Evolutionary conservation across 306 rosid genomes (phyloP).

Genomic region (Prunus kanzakura): DNA sequence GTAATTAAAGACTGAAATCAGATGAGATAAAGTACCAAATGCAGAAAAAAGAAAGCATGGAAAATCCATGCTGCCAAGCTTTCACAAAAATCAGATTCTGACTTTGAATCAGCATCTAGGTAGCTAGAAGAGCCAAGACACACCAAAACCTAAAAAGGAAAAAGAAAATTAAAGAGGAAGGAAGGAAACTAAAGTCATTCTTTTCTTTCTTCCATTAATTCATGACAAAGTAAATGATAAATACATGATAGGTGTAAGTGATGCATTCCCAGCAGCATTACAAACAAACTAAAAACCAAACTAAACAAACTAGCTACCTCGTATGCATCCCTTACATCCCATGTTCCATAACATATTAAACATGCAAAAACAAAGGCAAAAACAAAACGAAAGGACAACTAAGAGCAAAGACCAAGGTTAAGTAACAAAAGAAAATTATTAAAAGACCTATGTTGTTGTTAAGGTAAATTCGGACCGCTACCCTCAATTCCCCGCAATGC

Average conservation of each 20-base stretch:
- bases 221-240: constrained; percentile 33
- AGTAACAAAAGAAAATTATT: constrained; percentile 24
- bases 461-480: constrained; percentile 93
- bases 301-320: constrained; percentile 53
- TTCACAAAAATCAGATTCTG: constrained; percentile 13
- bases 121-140: constrained; percentile 19
- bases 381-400: background rate
- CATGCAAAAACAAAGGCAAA: background rate
- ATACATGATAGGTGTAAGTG: constrained; percentile 87
- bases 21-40: constrained; percentile 29
- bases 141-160: constrained; percentile 23
- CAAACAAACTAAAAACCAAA: constrained; percentile 25
- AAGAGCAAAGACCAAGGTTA: constrained; percentile 27
- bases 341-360: constrained; percentile 34
- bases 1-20: constrained; percentile 4
- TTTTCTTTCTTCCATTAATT: constrained; percentile 20
- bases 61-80: constrained; percentile 11
- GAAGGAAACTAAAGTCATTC: constrained; percentile 17
- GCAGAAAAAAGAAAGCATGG: background rate
- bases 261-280: constrained; percentile 89
- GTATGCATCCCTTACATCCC: constrained; percentile 99
- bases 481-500: constrained; percentile 99
- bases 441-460: constrained; percentile 11
- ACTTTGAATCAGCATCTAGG: constrained; percentile 38
- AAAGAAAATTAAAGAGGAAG: background rate